Evolutionary conservation across 179 eudicot species (phyloP), one percentile per base, ranked within the genome.

Genomic region (Camellia oleifera): DNA sequence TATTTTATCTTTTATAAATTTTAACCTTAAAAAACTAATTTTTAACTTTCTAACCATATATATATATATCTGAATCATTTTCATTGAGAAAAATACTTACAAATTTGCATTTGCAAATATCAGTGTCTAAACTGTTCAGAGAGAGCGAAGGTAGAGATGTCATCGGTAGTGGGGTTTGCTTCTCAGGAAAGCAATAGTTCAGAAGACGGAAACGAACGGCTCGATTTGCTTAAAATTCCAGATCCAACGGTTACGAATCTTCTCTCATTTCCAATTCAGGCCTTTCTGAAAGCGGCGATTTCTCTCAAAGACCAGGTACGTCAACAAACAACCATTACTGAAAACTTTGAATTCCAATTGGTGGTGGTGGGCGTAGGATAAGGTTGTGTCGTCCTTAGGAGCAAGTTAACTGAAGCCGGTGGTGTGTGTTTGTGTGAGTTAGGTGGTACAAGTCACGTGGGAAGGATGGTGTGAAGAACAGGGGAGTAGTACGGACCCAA

Each of bases 371-470:
- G 58, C 40, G 60, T 14, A 60, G 11, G 73, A 17, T 57, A 17
- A n/a, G 42, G 40, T 4, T 10, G 50, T 45, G 56, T 42, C 20
- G 10, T 60, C 72, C 62, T 3, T 48, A 20, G 61, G 72, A 15
- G 61, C 60, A 15, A 13, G 72, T 64, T 64, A 18, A 8, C 62
- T 48, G 60, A 64, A 48, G 57, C 26, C 3, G 58, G 40, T 9
- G 53, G 4, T 17, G 8, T 0, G 18, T 62, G 46, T 45, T 69
- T 17, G 32, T 26, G 32, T 26, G 32, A 26, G 32, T 26, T 26
- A 93, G 97, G 95, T 91, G 69, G 92, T 89, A 72, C 85, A 85
- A 64, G 85, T 82, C 79, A 93, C 91, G 74, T 91, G 95, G 97
- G 78, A 77, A n/a, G 71, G 76, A 48, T 73, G 57, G 5, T 26